Conservation (phyloP, 2,329 filamentous ascomycete species). For the Fusarium sp. region DNA sequence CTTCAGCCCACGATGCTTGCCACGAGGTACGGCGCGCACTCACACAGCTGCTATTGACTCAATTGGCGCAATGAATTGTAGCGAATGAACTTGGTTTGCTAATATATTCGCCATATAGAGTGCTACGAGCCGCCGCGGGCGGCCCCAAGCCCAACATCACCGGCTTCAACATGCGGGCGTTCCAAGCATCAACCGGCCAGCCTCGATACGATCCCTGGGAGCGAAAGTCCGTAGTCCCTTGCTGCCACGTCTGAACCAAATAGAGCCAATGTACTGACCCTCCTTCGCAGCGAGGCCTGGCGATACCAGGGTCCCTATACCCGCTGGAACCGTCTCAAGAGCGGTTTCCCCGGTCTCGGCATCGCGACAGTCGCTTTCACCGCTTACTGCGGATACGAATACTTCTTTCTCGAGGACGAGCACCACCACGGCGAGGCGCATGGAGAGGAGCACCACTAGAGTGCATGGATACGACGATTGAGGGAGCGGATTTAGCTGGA, state of each 20-base stretch:
- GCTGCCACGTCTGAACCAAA: neutral
- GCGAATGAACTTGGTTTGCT: slow-evolving; percentile 15
- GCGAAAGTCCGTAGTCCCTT: slow-evolving; percentile 61
- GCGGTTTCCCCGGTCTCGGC: slow-evolving; percentile 87
- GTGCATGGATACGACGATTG: slow-evolving; percentile 15
- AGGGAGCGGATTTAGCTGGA: slow-evolving; percentile 13
- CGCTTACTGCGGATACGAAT: slow-evolving; percentile 88
- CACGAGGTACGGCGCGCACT: slow-evolving; percentile 48
- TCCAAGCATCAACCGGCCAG: slow-evolving; percentile 75
- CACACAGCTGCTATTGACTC: neutral
- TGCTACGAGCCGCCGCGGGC: slow-evolving; percentile 62
- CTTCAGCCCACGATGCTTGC: slow-evolving; percentile 50
- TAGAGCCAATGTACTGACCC: slow-evolving; percentile 10
- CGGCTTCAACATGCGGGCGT: slow-evolving; percentile 88
- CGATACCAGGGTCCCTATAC: slow-evolving; percentile 90
- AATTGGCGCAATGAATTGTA: slow-evolving; percentile 14
- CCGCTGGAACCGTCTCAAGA: slow-evolving; percentile 88
- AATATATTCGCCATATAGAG: slow-evolving; percentile 43
- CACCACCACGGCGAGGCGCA: slow-evolving; percentile 67
- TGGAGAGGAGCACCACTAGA: slow-evolving; percentile 66
- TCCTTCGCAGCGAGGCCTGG: slow-evolving; percentile 82
- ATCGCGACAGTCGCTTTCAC: slow-evolving; percentile 92
- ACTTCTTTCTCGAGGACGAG: slow-evolving; percentile 82
- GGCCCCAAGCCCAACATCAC: slow-evolving; percentile 79
- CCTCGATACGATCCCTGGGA: slow-evolving; percentile 74